Evolutionary conservation across 2,329 filamentous ascomycete species (phyloP), one percentile per base, ranked within the genome.

Genomic region (Madurella mycetomatis): DNA sequence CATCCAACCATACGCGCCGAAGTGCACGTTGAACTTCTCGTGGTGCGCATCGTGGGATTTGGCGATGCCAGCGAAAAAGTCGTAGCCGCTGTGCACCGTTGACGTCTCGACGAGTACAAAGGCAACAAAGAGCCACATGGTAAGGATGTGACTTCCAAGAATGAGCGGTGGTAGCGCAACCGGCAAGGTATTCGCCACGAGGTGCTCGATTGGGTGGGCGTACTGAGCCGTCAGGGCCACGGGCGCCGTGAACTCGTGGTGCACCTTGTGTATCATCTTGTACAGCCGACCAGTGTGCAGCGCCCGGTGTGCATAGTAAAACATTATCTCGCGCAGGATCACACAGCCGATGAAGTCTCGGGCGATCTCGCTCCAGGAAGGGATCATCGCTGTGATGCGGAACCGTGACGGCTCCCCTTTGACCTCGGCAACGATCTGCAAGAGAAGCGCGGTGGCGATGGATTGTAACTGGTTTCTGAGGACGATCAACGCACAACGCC

Each of bases 1-100:
- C 62, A 83, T 63, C 48, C 77, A 60, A 1, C 77, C 78, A 57
- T 81, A 68, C 0, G 72, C 74, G 1, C 79, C 79, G 66, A 76
- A 83, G 58, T 82, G 75, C 13, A 81, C 67, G 53, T 75, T 73
- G 60, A 82, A 82, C 58, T 74, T 73, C 69, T 82, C 78, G 65
- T 83, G 80, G 60, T 84, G 81, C 31, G 75, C 64, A 66, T 84
- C 81, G 66, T 84, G 80, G 64, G 73, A 74, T 58, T 68, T 70
- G 0, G 79, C 79, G 51, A 63, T 72, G 53, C 71, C 72, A 56
- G 53, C 62, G 15, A 80, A 72, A 59, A 82, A 82, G 49, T 82
- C 78, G 62, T 80, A 83, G 7, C 80, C 81, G 55, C 77, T 81
- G 64, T 83, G 80, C 51, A 82, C 79, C 0, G 75, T 77, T 3